phyloP scores from a whole-genome alignment of 768 basidiomycete genomes.

The Coprinellus micaceus region DNA sequence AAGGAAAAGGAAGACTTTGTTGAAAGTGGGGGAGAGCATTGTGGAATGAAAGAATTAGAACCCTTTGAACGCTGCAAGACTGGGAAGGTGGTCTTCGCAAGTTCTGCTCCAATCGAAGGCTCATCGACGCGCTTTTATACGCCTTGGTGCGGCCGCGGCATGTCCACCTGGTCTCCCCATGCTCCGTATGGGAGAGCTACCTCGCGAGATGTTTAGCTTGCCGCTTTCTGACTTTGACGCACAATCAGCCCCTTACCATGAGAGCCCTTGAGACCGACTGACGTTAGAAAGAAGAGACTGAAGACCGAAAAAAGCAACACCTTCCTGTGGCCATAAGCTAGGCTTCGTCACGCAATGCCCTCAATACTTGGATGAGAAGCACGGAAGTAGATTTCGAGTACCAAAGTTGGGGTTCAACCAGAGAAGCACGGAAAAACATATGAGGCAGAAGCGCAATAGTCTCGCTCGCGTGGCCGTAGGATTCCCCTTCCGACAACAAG shows the following conservation, averaged over 20 bases:
- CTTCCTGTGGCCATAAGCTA: constrained; percentile 2
- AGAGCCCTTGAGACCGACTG: not conserved
- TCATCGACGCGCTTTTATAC: not conserved
- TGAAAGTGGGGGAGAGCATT: not conserved
- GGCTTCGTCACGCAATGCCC: not conserved
- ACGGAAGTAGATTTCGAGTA: not conserved
- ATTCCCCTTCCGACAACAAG: not conserved
- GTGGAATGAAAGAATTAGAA: not conserved
- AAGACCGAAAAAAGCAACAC: not conserved
- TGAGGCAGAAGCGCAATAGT: not conserved
- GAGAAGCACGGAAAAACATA: constrained; percentile 4
- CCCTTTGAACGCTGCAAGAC: not conserved
- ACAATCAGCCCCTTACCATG: constrained; percentile 3
- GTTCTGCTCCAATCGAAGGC: not conserved
- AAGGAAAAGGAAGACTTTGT: not conserved
- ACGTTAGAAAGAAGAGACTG: not conserved
- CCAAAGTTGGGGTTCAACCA: not conserved
- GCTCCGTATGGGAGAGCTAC: not conserved
- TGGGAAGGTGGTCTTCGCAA: not conserved
- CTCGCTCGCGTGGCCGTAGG: constrained; percentile 1
- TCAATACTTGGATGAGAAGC: not conserved
- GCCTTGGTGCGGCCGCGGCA: not conserved
- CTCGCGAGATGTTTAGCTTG: not conserved
- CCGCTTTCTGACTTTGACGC: not conserved
- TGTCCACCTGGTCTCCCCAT: not conserved